Percentiles rank a stretch among this genome's conserved stretches.
phyloP scores from a whole-genome alignment of 2,329 filamentous ascomycete genomes.

The Xylaria hypoxylon region DNA sequence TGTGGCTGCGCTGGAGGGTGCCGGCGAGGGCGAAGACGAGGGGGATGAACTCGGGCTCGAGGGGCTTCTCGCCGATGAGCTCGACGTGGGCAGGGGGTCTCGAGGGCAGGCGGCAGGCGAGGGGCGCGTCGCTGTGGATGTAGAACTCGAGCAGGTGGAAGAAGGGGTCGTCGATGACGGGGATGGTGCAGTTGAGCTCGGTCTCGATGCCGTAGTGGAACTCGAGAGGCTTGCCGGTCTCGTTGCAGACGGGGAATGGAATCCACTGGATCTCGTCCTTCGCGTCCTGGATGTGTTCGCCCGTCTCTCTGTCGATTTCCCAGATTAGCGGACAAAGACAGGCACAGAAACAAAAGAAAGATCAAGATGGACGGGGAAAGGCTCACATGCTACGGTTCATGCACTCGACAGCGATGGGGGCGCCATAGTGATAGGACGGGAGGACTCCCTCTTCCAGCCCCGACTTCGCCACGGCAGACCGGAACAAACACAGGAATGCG shows the following conservation, averaged over 20 bases:
- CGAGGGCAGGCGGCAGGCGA: constrained; percentile 89
- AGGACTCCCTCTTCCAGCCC: constrained; percentile 56
- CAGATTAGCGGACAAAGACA: constrained; percentile 12
- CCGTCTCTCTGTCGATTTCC: constrained; percentile 73
- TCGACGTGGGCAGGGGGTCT: constrained; percentile 72
- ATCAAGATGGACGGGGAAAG: background rate
- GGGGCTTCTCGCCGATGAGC: constrained; percentile 63
- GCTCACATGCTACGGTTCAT: constrained; percentile 78
- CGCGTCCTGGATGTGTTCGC: constrained; percentile 86
- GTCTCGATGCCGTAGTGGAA: constrained; percentile 85
- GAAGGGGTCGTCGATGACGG: constrained; percentile 80
- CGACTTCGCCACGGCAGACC: constrained; percentile 37
- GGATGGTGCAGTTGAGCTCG: constrained; percentile 87
- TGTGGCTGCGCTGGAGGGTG: constrained; percentile 86
- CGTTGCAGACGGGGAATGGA: constrained; percentile 90
- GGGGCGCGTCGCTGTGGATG: constrained; percentile 93
- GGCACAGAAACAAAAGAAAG: background rate
- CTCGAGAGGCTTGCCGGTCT: constrained; percentile 84
- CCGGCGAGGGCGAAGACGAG: constrained; percentile 90
- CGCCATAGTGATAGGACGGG: constrained; percentile 74
- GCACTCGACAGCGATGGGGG: constrained; percentile 76
- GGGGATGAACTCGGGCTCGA: constrained; percentile 76
- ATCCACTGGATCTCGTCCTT: constrained; percentile 90
- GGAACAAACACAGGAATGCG: constrained; percentile 35
- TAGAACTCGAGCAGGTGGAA: constrained; percentile 97